Base-by-base conservation (phyloP, 805 yeast species). In the Candida arabinofermentans region DNA sequence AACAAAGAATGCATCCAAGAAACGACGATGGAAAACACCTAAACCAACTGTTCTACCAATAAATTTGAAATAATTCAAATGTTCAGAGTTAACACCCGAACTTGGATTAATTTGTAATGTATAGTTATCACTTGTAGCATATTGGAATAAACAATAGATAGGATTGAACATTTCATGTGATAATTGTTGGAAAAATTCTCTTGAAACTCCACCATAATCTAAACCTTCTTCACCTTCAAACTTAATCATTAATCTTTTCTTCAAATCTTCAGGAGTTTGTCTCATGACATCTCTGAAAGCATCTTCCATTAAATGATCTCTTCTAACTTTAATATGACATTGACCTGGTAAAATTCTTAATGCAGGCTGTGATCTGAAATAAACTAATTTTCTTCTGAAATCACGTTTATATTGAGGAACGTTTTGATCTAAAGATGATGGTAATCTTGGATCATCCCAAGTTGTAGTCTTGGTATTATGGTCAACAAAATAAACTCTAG, bases 401-500 rank as follows among this genome's bases (percentile, higher is more conserved):
- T 93, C 99, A 72, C 99, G 91, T 76, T 93, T 93, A 67, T 93
- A 93, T 69, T 93, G 98, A 18, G 99, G 99, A 55, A 93, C 99
- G 55, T 91, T 91, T 69, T 93, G 98, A 65, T 93, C 99, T 55
- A 93, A 72, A 8, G 96, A 86, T 5, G 97, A 88, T 39, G 99
- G 99, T 62, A 93, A 75, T 61, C 99, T 82, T 49, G 99, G 99
- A 63, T 93, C 99, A 67, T 93, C 99, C 99, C 99, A 93, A 1
- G 99, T 93, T 0, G 99, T 93, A 0, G 99, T 93, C 70, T 93
- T 93, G 24, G 99, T 93, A 68, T 93, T 93, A 71, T 93, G 99
- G 66, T 93, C 99, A 51, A 93, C 99, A 65, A 93, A 93, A 65
- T 93, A 93, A 18, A 93, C 99, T 64, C 99, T 80, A 8, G 99